Base-by-base conservation (phyloP, 2,329 filamentous ascomycete genomes). In the Chrysoporthe cubensis region DNA sequence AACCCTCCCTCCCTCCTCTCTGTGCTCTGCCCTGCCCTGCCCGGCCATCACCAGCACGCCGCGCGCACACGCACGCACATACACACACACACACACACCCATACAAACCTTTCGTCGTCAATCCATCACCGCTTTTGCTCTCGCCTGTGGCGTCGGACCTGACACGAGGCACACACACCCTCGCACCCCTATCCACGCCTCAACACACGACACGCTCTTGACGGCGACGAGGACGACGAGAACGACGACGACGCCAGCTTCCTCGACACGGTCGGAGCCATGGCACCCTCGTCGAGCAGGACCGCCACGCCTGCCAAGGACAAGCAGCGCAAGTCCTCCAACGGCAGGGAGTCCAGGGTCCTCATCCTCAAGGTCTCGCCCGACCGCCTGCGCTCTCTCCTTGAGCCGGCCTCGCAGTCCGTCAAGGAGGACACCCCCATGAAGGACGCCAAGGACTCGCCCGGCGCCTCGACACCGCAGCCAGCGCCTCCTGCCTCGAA, bases 291-390 rank as follows among this genome's bases (percentile, higher is more conserved):
- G 32, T 74, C 71, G 73, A 81, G 80, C 74, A 73, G 73, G 32
- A 75, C 76, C 48, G 71, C 75, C 26, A 62, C 50, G 68, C 71
- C 77, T 68, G 71, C 74, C 70, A 83, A 81, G 74, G 80, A 82
- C 70, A 79, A 80, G 44, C 54, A 44, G 32, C 80, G 80, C 71
- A 83, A 81, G 78, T 81, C 81, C 43, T 73, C 75, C 6, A 75
- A 74, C 66, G 58, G 57, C 40, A 57, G 75, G 77, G 71, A 65
- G 72, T 46, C 72, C 73, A 59, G 56, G 64, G 74, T 88, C 69
- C 77, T 89, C 74, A 88, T 81, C 8, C 77, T 90, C 65, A 85
- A 81, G 72, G 80, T 89, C 61, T 74, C 83, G 32, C 78, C 87
- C 54, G 75, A 80, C 21, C 81, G 78, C 70, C 80, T 91, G 64